These are phyloP conservation scores for Penicillium corylophilum DNA, from an alignment of 2,329 filamentous ascomycete genomes.

Conservation along the genomic window DNA sequence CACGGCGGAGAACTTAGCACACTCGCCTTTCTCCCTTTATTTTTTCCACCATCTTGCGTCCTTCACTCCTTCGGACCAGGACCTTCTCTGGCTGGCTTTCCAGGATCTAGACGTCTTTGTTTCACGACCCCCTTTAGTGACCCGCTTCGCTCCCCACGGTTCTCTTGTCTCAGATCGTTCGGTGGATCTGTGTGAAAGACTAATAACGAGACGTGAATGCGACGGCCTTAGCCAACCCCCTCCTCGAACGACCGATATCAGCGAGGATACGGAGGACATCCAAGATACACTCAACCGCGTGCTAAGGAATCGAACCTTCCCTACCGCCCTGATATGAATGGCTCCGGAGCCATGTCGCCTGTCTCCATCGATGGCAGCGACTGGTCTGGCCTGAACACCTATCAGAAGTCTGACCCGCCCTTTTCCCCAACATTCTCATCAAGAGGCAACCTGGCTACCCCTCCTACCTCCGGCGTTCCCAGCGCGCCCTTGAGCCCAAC, in stretches of 20 bases:
- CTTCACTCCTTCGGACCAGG: constrained; percentile 32
- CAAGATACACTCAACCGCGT: not conserved
- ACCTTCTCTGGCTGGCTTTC: constrained; percentile 1
- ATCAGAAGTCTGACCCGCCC: constrained; percentile 51
- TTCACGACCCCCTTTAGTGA: not conserved
- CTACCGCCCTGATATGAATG: constrained; percentile 58
- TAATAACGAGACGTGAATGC: not conserved
- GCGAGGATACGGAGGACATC: not conserved
- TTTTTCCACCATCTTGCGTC: constrained; percentile 28
- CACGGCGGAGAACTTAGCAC: constrained; percentile 6
- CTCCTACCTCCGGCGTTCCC: constrained; percentile 63
- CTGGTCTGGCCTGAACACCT: constrained; percentile 71
- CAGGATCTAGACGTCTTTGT: not conserved
- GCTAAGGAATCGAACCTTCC: constrained; percentile 8
- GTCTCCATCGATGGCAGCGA: constrained; percentile 79
- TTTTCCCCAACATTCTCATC: constrained; percentile 52
- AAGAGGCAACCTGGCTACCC: constrained; percentile 59
- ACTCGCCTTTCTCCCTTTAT: constrained; percentile 15
- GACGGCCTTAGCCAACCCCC: not conserved
- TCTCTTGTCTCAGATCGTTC: constrained; percentile 19
- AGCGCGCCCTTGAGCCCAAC: constrained; percentile 62
- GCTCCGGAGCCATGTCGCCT: constrained; percentile 75
- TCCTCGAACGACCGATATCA: not conserved
- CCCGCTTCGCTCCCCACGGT: not conserved
- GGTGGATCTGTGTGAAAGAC: constrained; percentile 2